Percentiles rank a stretch among this genome's conserved stretches.
These are phyloP conservation scores for Yarrowia divulgata DNA, from an alignment of 805 yeast genomes.

Conservation along the genomic window DNA sequence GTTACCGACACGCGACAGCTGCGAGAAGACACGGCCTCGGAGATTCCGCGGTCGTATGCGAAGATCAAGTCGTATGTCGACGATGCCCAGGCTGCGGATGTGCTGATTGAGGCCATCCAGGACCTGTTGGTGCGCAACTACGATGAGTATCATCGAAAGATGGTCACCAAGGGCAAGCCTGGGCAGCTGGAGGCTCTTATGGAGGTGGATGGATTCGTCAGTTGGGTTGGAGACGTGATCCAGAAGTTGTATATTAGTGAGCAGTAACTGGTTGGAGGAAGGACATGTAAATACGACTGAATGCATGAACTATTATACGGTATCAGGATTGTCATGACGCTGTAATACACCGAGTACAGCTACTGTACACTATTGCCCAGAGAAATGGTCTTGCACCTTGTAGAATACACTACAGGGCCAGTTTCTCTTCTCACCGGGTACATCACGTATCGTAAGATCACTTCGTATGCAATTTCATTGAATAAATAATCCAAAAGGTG, in stretches of 20 bases:
- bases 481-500: neutral
- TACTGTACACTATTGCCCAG: too few species aligned
- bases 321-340: neutral
- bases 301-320: conserved; percentile 4
- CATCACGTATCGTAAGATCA: too few species aligned
- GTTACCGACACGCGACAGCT: conserved; percentile 53
- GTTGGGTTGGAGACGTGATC: conserved; percentile 55
- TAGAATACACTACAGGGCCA: too few species aligned
- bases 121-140: conserved; percentile 67
- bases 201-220: conserved; percentile 68
- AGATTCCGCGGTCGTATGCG: conserved; percentile 62
- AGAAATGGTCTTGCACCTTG: too few species aligned
- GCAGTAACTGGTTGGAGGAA: neutral
- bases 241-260: conserved; percentile 42
- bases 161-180: conserved; percentile 47
- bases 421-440: too few species aligned
- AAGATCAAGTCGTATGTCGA: conserved; percentile 63
- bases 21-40: conserved; percentile 58
- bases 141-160: conserved; percentile 57
- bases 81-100: conserved; percentile 60
- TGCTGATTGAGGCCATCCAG: conserved; percentile 69
- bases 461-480: neutral
- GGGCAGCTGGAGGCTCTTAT: conserved; percentile 58
- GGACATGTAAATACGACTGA: conserved; percentile 24
- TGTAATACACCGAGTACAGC: too few species aligned